A percentile compares a stretch with the other conserved stretches of the same genome.
Conservation (phyloP, 2,329 filamentous ascomycete genomes). For the Verticillium albo-atrum region DNA sequence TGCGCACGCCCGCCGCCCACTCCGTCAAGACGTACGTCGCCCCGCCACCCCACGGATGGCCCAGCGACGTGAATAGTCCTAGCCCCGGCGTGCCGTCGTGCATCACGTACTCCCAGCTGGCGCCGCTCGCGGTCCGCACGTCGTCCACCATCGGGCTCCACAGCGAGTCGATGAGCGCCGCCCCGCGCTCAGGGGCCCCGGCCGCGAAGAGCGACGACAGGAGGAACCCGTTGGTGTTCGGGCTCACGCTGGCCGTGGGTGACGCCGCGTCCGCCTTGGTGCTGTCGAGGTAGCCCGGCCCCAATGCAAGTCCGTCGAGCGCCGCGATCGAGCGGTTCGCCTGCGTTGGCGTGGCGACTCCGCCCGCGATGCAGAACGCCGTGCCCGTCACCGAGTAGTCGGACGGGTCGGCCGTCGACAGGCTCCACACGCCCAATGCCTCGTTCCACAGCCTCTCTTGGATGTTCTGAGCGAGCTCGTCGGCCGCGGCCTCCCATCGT, state of each 20-base stretch:
- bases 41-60: constrained; percentile 39
- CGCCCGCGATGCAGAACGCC: constrained; percentile 15
- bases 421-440: constrained; percentile 8
- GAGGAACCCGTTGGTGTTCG: constrained; percentile 41
- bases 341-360: constrained; percentile 7
- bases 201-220: constrained; percentile 29
- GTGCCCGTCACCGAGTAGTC: constrained; percentile 11
- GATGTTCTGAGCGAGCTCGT: constrained; percentile 9
- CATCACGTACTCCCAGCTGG: constrained; percentile 40
- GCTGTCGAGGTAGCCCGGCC: constrained; percentile 15
- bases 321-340: constrained; percentile 7
- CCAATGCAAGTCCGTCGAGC: constrained; percentile 6
- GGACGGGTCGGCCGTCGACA: background rate
- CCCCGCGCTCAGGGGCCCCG: constrained; percentile 16
- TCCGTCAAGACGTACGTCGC: constrained; percentile 38
- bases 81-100: constrained; percentile 32
- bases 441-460: constrained; percentile 16
- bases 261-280: constrained; percentile 6
- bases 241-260: constrained; percentile 34
- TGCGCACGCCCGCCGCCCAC: constrained; percentile 22
- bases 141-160: constrained; percentile 37
- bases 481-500: constrained; percentile 9
- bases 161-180: constrained; percentile 27
- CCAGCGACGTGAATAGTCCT: constrained; percentile 33
- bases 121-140: constrained; percentile 27